phyloP scores from a whole-genome alignment of 2,329 filamentous ascomycete genomes.

The Fusarium ambrosium region DNA sequence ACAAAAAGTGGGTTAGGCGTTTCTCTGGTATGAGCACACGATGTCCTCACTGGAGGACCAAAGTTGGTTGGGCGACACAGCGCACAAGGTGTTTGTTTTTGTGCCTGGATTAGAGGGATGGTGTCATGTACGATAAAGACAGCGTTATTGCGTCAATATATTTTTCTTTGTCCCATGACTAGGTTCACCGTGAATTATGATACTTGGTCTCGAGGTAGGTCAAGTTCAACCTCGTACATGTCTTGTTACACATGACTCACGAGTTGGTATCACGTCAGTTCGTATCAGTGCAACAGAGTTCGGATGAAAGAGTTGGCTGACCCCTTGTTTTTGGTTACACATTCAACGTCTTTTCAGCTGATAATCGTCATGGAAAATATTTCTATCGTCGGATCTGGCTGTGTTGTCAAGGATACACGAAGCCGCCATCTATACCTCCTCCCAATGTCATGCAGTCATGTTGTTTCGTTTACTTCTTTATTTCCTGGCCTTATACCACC shows the following conservation, averaged over 20 bases:
- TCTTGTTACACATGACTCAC: neutral
- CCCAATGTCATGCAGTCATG: constrained; percentile 3
- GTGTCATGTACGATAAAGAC: constrained; percentile 39
- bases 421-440: neutral
- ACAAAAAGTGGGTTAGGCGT: constrained; percentile 43
- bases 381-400: neutral
- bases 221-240: neutral
- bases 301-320: neutral
- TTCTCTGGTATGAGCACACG: constrained; percentile 25
- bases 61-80: constrained; percentile 11
- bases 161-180: constrained; percentile 12
- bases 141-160: constrained; percentile 16
- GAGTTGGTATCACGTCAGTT: neutral
- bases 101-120: constrained; percentile 16
- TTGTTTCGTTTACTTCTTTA: constrained; percentile 11
- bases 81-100: constrained; percentile 14
- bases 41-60: constrained; percentile 10
- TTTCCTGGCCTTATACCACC: neutral
- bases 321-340: neutral
- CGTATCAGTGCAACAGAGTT: neutral
- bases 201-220: neutral
- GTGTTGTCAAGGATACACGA: neutral
- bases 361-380: neutral
- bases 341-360: neutral
- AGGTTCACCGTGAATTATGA: neutral